Evolutionary conservation across 805 yeast species (phyloP), one percentile per base, ranked within the genome.

Genomic region (Kazachstania psychrophila): DNA sequence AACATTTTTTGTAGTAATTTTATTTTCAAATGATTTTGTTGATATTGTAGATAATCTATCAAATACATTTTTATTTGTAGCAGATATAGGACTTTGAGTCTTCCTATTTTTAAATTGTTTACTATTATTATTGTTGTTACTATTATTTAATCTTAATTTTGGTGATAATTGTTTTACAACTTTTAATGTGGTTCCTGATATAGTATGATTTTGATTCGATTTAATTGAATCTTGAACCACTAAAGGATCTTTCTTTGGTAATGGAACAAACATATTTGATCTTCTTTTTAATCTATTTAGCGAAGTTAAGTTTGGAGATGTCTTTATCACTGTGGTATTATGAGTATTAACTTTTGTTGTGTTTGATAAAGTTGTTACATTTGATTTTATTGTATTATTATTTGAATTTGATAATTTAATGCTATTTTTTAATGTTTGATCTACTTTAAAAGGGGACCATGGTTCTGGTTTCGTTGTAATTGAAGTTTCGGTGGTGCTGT

Each of bases 211-310:
- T 23, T 32, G 13, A 14, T 20, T 31, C 12, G 36, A 30, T 12
- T 31, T 26, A 1, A 25, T 12, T 2, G 31, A 12, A 8, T 32
- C 26, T 27, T 43, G 51, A 1, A 54, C 51, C 5, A 56, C 42
- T 12, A 58, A 37, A 14, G 61, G 62, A 41, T 56, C 58, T 37
- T 58, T 58, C 23, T 48, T 51, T 2, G 63, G 63, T 27, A 58
- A 38, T 5, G 63, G 63, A 8, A 54, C 53, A 43, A 56, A 58
- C 56, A 57, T 49, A 37, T 56, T 55, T 7, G 60, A 52, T 34
- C 60, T 49, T 33, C 60, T 42, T 32, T 52, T 52, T 7, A 31
- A 26, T 23, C 40, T 38, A 29, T 25, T 31, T 11, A 37, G 7
- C n/a, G n/a, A n/a, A 5, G 38, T 34, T 12, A 19, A 26, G n/a